These are phyloP conservation scores for Thraustochytrium striatum DNA, from an alignment of 352 stramenopile genomes.

Conservation along the genomic window DNA sequence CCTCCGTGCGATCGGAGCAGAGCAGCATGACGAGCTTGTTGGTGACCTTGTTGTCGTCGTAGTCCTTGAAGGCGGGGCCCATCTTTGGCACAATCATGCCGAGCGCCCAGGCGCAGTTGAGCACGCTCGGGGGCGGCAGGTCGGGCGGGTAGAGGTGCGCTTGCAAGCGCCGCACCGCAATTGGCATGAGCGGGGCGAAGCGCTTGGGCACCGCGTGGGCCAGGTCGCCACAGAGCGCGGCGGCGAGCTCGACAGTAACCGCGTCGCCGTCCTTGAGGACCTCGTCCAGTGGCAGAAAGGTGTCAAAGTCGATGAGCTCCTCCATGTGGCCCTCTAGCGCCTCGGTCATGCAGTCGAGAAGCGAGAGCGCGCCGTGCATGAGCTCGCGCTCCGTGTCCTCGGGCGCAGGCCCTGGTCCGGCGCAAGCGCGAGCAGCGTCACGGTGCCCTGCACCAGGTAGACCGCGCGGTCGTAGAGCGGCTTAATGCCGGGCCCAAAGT, in stretches of 20 bases:
- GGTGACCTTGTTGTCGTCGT: neutral
- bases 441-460: constrained; percentile 14
- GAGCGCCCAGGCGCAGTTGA: constrained; percentile 22
- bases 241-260: neutral
- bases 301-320: constrained; percentile 1
- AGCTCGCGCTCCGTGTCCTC: constrained; percentile 36
- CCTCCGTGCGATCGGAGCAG: neutral
- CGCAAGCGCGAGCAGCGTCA: constrained; percentile 31
- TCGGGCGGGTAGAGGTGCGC: neutral
- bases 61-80: neutral
- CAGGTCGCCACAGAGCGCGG: constrained; percentile 11
- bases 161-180: neutral
- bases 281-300: neutral
- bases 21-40: neutral
- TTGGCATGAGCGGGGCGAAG: neutral
- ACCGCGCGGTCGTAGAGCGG: constrained; percentile 27
- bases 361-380: constrained; percentile 1
- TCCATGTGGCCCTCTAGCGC: neutral
- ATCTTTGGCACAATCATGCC: constrained; percentile 1
- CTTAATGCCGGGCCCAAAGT: constrained; percentile 6
- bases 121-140: neutral
- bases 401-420: neutral
- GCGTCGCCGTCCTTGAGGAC: constrained; percentile 23
- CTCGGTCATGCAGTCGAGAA: constrained; percentile 15
- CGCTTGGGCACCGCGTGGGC: neutral